Conservation (phyloP, 768 basidiomycete genomes). For the Trametes sanguinea region DNA sequence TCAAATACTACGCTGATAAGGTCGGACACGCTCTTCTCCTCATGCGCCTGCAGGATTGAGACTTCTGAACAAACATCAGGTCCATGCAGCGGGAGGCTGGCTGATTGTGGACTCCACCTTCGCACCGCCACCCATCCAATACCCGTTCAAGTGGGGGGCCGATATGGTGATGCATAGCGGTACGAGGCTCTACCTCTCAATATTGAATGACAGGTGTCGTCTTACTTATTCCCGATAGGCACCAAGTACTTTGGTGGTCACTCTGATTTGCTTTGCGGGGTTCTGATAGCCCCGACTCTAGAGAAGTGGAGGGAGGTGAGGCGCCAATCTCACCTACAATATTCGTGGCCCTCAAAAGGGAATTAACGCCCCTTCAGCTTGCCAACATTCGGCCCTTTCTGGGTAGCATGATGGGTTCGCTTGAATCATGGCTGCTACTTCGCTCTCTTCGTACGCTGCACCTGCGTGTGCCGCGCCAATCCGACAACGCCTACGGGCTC, state of each 20-base stretch:
- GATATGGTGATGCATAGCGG: constrained; percentile 72
- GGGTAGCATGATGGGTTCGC: constrained; percentile 71
- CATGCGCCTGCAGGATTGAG: not conserved
- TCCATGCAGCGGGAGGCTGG: constrained; percentile 72
- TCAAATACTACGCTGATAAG: constrained; percentile 80
- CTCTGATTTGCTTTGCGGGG: constrained; percentile 78
- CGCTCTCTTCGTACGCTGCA: constrained; percentile 84
- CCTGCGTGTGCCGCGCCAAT: constrained; percentile 77
- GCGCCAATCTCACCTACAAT: no score
- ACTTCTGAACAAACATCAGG: constrained; percentile 35
- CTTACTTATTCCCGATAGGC: constrained; percentile 39
- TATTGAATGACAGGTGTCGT: not conserved
- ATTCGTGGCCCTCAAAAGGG: no score
- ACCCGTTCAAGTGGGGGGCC: constrained; percentile 87
- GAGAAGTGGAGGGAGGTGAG: no score
- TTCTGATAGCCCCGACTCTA: constrained; percentile 73
- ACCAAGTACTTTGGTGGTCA: constrained; percentile 90
- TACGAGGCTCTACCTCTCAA: constrained; percentile 27
- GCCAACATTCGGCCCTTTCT: constrained; percentile 63
- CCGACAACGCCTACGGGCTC: constrained; percentile 67
- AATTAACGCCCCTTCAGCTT: no score
- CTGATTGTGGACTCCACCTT: constrained; percentile 85
- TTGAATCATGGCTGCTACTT: constrained; percentile 83
- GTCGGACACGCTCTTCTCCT: constrained; percentile 35
- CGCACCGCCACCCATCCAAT: constrained; percentile 84